These are phyloP conservation scores for Nakazawaea anatomiae DNA, from an alignment of 805 yeast species.

Conservation along the genomic window DNA sequence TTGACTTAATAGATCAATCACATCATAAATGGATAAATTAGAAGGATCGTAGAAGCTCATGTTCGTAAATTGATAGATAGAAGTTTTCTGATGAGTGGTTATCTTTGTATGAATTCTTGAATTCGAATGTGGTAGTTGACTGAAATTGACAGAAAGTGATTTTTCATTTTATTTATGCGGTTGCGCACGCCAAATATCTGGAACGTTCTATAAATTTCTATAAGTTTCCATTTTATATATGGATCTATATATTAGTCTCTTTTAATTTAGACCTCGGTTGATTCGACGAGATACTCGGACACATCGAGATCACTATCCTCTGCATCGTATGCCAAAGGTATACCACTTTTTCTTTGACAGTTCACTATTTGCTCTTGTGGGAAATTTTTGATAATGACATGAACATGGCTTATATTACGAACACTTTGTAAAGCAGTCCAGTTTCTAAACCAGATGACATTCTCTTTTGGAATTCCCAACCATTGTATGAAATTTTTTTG, in stretches of 20 bases:
- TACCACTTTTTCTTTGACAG: conserved; percentile 3
- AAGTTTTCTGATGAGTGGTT: no score
- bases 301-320: conserved; percentile 2
- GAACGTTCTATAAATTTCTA: background rate
- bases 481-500: conserved; percentile 41
- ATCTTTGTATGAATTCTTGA: no score
- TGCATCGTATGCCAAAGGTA: conserved; percentile 2
- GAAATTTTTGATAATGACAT: conserved; percentile 47
- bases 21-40: conserved; percentile 3
- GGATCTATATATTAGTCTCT: no score
- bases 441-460: conserved; percentile 64
- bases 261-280: background rate
- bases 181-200: background rate
- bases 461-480: conserved; percentile 31
- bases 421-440: conserved; percentile 69
- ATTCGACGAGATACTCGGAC: background rate
- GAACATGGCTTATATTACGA: conserved; percentile 62
- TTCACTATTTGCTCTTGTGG: conserved; percentile 13
- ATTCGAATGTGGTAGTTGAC: no score
- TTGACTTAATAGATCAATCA: conserved; percentile 3
- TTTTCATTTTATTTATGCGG: background rate
- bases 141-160: background rate
- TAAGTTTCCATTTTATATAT: no score
- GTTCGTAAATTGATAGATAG: background rate
- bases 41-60: conserved; percentile 4